These are phyloP conservation scores for Nelumbo lutea DNA, from an alignment of 164 flowering plant species.

Conservation along the genomic window DNA sequence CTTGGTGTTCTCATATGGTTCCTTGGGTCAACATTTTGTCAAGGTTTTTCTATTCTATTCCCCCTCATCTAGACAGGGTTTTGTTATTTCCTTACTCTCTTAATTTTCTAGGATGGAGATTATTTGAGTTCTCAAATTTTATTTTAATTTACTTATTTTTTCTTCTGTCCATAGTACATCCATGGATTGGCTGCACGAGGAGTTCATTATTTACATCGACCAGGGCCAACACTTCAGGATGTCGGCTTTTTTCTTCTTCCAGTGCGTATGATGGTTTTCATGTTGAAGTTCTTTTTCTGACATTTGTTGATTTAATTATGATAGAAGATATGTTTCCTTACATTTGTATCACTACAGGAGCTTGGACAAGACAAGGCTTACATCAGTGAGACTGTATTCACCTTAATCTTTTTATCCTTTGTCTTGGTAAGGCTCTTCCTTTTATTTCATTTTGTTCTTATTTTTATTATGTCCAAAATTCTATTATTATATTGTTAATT, in stretches of 20 bases:
- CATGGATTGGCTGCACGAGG: conserved; percentile 99
- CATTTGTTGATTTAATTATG: not conserved
- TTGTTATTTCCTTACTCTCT: not conserved
- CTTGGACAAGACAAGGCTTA: conserved; percentile 87
- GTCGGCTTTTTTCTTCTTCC: conserved; percentile 86
- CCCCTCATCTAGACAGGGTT: not conserved
- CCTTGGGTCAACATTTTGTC: not conserved
- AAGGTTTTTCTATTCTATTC: not conserved
- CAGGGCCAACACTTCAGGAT: conserved; percentile 95
- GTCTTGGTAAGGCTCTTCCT: conserved; percentile 56
- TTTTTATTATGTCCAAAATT: not conserved
- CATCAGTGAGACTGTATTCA: conserved; percentile 86
- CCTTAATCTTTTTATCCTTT: conserved; percentile 69
- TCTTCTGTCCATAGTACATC: conserved; percentile 54
- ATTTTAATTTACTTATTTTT: not conserved
- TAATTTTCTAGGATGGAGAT: not conserved
- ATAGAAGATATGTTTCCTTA: conserved; percentile 1
- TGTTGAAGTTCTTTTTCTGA: not conserved
- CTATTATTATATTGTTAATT: too few species aligned
- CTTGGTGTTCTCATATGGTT: not conserved
- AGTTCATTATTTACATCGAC: conserved; percentile 92
- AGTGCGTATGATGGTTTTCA: conserved; percentile 33
- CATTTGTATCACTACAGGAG: conserved; percentile 41
- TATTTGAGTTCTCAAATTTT: not conserved
- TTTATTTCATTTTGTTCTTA: not conserved